Percentiles rank a stretch among this genome's conserved stretches.
Conservation (phyloP, 345 rosid genomes). For the Turnera subulata region DNA sequence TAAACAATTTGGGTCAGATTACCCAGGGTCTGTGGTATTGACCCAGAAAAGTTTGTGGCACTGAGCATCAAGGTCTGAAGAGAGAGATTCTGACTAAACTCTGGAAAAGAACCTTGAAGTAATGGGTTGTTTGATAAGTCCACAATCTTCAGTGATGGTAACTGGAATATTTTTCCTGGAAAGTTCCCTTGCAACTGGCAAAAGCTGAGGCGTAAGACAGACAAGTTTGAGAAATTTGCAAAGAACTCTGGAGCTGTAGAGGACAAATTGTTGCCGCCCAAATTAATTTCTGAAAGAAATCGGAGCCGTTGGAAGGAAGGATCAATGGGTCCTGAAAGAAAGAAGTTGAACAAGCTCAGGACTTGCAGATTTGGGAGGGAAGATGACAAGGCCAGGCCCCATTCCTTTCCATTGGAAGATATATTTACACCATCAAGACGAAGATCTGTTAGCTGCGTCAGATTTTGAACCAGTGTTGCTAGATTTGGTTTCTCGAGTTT, state of each 20-base stretch:
- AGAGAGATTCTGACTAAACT: constrained; percentile 6
- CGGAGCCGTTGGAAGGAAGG: constrained; percentile 15
- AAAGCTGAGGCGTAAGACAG: constrained; percentile 3
- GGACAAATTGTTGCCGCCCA: constrained; percentile 19
- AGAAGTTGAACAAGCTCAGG: constrained; percentile 37
- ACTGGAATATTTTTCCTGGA: constrained; percentile 24
- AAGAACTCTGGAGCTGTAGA: constrained; percentile 28
- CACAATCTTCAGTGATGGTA: constrained; percentile 23
- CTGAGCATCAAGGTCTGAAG: constrained; percentile 23
- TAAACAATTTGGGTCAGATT: constrained; percentile 20
- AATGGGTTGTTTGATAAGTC: constrained; percentile 13
- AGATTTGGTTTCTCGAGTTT: constrained; percentile 36
- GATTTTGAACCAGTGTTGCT: constrained; percentile 17
- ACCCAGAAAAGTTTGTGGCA: constrained; percentile 26
- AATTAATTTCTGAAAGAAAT: constrained; percentile 19
- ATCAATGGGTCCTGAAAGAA: constrained; percentile 27
- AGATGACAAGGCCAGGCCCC: constrained; percentile 30
- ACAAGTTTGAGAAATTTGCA: constrained; percentile 16
- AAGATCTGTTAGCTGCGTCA: constrained; percentile 17
- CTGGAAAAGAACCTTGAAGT: constrained; percentile 28
- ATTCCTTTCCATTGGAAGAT: constrained; percentile 25
- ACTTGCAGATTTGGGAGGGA: constrained; percentile 26
- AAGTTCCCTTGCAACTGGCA: constrained; percentile 22
- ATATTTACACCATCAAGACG: constrained; percentile 35
- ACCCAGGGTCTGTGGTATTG: constrained; percentile 34